A percentile compares a stretch with the other conserved stretches of the same genome.
phyloP scores from a whole-genome alignment of 164 flowering plant species.

The Annona cherimola region DNA sequence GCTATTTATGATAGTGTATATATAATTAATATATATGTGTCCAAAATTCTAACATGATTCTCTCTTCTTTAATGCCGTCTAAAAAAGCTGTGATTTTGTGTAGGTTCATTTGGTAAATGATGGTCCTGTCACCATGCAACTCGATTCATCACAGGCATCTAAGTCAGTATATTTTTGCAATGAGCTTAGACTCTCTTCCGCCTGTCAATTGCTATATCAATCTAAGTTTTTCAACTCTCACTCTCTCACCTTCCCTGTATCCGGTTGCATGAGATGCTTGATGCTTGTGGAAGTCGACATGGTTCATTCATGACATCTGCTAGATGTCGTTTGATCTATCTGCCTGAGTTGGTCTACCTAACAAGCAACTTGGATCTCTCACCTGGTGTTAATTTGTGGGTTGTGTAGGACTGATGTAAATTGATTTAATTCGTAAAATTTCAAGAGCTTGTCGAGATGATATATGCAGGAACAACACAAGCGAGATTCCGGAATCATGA shows the following conservation, averaged over 20 bases:
- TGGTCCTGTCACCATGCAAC: constrained; percentile 97
- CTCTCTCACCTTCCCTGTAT: background rate
- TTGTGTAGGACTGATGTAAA: background rate
- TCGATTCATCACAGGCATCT: constrained; percentile 64
- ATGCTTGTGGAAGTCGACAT: too few species aligned
- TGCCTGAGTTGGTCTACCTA: background rate
- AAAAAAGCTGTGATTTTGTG: background rate
- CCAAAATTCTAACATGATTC: background rate
- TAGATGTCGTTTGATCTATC: background rate
- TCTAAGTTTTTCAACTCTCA: background rate
- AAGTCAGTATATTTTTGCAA: constrained; percentile 37
- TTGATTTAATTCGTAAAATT: background rate
- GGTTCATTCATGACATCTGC: background rate
- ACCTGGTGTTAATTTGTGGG: background rate
- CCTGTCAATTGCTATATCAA: background rate
- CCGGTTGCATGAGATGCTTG: too few species aligned
- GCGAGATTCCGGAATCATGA: background rate
- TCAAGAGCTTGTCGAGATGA: background rate
- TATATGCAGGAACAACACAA: background rate
- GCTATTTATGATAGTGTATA: too few species aligned
- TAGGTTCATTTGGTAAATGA: constrained; percentile 89
- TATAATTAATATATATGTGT: too few species aligned
- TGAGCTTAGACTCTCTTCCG: background rate
- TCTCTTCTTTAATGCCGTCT: background rate
- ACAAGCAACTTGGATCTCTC: background rate